Percentiles rank a stretch among this genome's conserved stretches.
These are phyloP conservation scores for Aurinia saxatilis DNA, from an alignment of 345 rosid species.

Conservation along the genomic window DNA sequence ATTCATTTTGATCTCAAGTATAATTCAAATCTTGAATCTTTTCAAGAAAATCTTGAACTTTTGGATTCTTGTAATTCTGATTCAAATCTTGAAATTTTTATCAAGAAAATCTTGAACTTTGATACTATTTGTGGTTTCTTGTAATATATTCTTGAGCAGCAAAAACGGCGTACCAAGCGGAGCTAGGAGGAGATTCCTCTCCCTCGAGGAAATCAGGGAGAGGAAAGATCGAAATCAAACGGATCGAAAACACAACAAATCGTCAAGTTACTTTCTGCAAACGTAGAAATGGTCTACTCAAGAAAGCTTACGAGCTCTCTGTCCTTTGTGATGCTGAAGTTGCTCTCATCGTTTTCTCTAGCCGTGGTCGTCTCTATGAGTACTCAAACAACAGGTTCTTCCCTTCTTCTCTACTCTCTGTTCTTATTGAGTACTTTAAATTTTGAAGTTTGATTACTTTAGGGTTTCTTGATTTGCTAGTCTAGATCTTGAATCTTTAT, in stretches of 20 bases:
- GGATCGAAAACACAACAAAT: slow-evolving; percentile 99
- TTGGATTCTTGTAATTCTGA: too few relatives aligned
- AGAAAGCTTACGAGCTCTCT: slow-evolving; percentile 92
- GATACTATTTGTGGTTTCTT: too few relatives aligned
- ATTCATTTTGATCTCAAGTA: neutral
- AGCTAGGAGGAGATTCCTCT: slow-evolving; percentile 40
- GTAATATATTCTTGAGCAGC: slow-evolving; percentile 2
- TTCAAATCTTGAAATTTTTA: too few relatives aligned
- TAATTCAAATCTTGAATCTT: slow-evolving; percentile 4
- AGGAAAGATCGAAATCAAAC: slow-evolving; percentile 99
- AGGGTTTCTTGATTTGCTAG: slow-evolving; percentile 14
- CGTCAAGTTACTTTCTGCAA: slow-evolving; percentile 99
- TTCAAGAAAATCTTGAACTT: slow-evolving; percentile 18
- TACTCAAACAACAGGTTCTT: slow-evolving; percentile 84
- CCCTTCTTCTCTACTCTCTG: neutral
- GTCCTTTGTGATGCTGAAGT: slow-evolving; percentile 59
- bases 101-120: too few relatives aligned
- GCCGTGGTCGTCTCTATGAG: slow-evolving; percentile 98
- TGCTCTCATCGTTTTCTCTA: slow-evolving; percentile 92
- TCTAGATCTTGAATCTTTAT: neutral
- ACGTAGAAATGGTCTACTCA: slow-evolving; percentile 88
- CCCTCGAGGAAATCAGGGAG: slow-evolving; percentile 81
- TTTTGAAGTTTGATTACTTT: neutral
- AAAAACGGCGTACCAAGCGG: slow-evolving; percentile 51
- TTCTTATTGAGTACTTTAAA: slow-evolving; percentile 4